Conservation (phyloP, 805 yeast genomes). For the Nakazawaea wyomingensis region DNA sequence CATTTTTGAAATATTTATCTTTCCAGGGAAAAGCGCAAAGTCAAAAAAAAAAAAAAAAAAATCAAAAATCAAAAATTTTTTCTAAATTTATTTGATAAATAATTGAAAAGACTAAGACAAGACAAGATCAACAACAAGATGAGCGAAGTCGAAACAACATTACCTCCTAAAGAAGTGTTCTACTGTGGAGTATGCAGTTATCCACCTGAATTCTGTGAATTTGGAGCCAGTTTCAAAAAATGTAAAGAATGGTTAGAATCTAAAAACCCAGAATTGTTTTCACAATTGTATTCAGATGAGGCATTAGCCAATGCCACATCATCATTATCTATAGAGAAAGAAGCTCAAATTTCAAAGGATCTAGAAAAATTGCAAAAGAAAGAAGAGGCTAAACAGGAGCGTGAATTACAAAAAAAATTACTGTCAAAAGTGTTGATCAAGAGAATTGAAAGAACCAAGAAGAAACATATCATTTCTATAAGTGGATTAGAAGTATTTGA, state of each 20-base stretch:
- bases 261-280: constrained; percentile 50
- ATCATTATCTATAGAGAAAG: constrained; percentile 67
- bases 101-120: background rate
- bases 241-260: constrained; percentile 80
- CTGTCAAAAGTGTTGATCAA: constrained; percentile 79
- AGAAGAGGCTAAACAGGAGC: constrained; percentile 78
- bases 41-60: no score
- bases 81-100: no score
- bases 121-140: background rate
- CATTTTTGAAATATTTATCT: no score
- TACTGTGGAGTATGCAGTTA: constrained; percentile 79
- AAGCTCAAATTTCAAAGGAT: constrained; percentile 77
- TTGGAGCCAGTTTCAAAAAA: constrained; percentile 73
- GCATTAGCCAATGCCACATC: constrained; percentile 53
- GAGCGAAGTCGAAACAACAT: constrained; percentile 3
- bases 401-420: constrained; percentile 73
- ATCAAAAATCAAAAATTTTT: no score
- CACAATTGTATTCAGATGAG: constrained; percentile 55
- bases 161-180: constrained; percentile 33
- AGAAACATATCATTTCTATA: constrained; percentile 82
- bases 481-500: constrained; percentile 86
- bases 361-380: constrained; percentile 80
- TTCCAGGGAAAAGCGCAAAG: no score
- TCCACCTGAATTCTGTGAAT: constrained; percentile 93
- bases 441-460: constrained; percentile 83